Evolutionary conservation across 345 rosid genomes (phyloP).

Genomic region (Citrus sp.): DNA sequence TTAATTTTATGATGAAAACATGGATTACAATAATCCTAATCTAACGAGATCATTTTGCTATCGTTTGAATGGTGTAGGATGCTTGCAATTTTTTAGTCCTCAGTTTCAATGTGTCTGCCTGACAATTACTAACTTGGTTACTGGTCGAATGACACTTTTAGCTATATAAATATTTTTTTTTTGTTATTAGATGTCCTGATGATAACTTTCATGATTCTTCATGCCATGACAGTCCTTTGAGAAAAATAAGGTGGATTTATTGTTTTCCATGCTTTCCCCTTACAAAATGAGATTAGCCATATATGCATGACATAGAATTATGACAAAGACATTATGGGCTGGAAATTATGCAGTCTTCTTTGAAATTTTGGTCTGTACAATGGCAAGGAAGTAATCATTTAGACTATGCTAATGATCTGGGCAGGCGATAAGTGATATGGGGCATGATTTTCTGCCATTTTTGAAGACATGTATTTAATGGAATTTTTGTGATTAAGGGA

Average conservation of each 20-base stretch:
- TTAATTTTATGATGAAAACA: not conserved
- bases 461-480: not conserved
- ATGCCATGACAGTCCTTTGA: not conserved
- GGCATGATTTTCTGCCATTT: conserved; percentile 2
- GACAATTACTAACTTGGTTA: not conserved
- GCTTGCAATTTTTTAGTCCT: not conserved
- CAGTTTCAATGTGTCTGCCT: not conserved
- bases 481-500: not conserved
- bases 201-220: not conserved
- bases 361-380: not conserved
- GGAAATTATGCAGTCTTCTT: not conserved
- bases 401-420: not conserved
- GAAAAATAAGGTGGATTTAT: not conserved
- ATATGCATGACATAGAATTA: not conserved
- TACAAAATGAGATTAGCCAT: not conserved
- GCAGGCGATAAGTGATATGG: not conserved
- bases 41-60: not conserved
- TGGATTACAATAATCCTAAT: not conserved
- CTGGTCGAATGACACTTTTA: not conserved
- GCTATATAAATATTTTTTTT: not conserved
- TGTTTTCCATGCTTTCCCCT: not conserved
- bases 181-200: not conserved
- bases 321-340: not conserved
- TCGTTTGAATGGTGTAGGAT: not conserved
- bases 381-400: not conserved